A percentile compares a stretch with the other conserved stretches of the same genome.
Evolutionary conservation across 441 rosid genomes (phyloP).

Genomic region (Adansonia madagascariensis): DNA sequence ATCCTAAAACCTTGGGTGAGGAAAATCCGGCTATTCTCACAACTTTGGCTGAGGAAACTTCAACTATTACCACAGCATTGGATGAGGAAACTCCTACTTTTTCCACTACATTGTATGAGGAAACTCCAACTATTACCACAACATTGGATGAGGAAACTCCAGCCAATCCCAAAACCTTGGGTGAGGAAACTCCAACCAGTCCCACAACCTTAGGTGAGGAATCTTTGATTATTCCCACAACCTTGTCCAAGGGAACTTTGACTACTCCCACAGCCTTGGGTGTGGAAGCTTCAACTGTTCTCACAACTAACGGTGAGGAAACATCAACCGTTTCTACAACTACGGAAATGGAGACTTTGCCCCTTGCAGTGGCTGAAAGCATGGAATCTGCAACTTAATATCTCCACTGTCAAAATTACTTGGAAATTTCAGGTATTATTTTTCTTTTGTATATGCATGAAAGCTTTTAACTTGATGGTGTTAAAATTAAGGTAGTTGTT

Average conservation of each 20-base stretch:
- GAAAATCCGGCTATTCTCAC: neutral
- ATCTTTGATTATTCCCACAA: conserved; percentile 27
- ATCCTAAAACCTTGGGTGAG: neutral
- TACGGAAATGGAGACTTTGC: conserved; percentile 27
- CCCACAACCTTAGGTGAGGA: conserved; percentile 29
- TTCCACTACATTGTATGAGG: neutral
- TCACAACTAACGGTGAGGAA: conserved; percentile 10
- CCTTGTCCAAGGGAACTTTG: conserved; percentile 16
- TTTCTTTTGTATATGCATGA: neutral
- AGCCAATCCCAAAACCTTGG: neutral
- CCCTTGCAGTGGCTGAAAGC: conserved; percentile 35
- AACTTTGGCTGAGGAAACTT: conserved; percentile 26
- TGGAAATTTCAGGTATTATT: conserved; percentile 47
- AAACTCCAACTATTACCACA: neutral
- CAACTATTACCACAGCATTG: neutral
- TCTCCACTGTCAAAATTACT: conserved; percentile 32
- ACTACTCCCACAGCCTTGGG: neutral
- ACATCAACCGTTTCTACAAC: neutral
- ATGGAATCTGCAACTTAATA: conserved; percentile 54
- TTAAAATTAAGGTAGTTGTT: neutral
- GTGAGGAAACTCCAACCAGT: neutral
- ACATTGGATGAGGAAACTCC: conserved; percentile 25
- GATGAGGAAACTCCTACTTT: neutral
- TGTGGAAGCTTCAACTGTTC: conserved; percentile 24
- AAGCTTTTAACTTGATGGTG: neutral